Conservation (phyloP, 208 protist genomes). For the Vickermania ingenoplastis region DNA sequence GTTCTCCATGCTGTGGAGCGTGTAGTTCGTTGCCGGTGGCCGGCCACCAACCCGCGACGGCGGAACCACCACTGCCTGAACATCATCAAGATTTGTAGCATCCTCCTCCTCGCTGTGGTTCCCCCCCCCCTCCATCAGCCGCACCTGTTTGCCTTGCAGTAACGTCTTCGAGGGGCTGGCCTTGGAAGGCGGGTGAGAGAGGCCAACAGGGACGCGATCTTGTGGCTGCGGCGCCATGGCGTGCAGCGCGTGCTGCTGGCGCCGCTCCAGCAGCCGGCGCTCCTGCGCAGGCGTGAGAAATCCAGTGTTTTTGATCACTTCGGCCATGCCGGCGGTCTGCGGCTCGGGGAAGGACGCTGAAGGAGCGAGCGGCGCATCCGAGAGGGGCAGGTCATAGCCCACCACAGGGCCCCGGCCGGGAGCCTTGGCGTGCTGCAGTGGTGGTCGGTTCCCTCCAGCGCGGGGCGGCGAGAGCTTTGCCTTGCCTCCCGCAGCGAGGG, state of each 20-base stretch:
- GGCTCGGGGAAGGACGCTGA: neutral
- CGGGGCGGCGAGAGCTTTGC: neutral
- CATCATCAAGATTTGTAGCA: too few species aligned
- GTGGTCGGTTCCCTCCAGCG: too few species aligned
- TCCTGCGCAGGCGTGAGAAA: neutral
- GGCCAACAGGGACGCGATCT: neutral
- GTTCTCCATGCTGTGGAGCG: neutral
- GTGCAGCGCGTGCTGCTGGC: neutral
- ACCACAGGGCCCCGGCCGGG: neutral
- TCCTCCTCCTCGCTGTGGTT: too few species aligned
- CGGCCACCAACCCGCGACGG: too few species aligned
- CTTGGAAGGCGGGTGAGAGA: neutral
- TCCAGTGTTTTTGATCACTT: neutral
- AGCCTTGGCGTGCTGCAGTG: neutral
- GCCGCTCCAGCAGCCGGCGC: neutral
- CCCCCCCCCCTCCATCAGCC: too few species aligned
- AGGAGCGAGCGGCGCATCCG: neutral
- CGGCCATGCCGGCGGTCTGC: neutral
- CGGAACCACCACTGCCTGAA: too few species aligned
- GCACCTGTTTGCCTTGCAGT: too few species aligned
- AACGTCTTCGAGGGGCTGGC: neutral
- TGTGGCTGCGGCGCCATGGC: neutral
- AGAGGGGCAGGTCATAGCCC: neutral
- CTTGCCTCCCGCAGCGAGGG: neutral
- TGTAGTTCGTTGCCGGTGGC: neutral